These are phyloP conservation scores for Torulaspora maleeae DNA, from an alignment of 805 yeast species.

Conservation along the genomic window DNA sequence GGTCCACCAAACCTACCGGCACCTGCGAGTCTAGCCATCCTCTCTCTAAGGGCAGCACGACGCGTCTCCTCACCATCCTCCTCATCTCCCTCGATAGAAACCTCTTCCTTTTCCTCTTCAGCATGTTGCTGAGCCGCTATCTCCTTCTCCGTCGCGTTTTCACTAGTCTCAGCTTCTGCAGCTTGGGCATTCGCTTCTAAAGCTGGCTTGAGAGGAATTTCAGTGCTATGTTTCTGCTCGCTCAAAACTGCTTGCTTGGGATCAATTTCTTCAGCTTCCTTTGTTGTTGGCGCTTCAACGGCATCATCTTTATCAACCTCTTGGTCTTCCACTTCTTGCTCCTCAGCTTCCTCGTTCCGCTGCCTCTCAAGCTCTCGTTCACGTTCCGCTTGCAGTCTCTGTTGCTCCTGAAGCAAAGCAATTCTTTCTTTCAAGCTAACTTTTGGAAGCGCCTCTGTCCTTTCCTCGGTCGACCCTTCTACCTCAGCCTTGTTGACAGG, in stretches of 20 bases:
- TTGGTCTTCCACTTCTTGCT: neutral
- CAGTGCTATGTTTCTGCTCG: conserved; percentile 19
- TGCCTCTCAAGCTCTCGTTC: conserved; percentile 43
- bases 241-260: conserved; percentile 19
- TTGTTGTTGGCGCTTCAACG: neutral
- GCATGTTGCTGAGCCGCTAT: neutral
- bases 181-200: neutral
- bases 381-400: conserved; percentile 70
- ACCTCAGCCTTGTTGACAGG: conserved; percentile 18
- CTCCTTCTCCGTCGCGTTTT: neutral
- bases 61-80: conserved; percentile 75
- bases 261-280: neutral
- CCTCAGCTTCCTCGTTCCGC: neutral
- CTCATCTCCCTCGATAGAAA: conserved; percentile 43
- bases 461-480: conserved; percentile 25
- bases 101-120: conserved; percentile 40
- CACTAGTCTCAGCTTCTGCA: neutral
- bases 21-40: conserved; percentile 96
- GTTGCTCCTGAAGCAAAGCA: conserved; percentile 74
- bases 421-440: conserved; percentile 84
- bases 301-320: neutral
- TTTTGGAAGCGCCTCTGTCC: conserved; percentile 54
- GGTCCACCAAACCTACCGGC: conserved; percentile 64
- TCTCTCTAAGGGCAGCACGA: conserved; percentile 72
- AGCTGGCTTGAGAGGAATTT: conserved; percentile 14